Evolutionary conservation across 352 stramenopile genomes (phyloP).

Genomic region (Phytophthora pluvialis): DNA sequence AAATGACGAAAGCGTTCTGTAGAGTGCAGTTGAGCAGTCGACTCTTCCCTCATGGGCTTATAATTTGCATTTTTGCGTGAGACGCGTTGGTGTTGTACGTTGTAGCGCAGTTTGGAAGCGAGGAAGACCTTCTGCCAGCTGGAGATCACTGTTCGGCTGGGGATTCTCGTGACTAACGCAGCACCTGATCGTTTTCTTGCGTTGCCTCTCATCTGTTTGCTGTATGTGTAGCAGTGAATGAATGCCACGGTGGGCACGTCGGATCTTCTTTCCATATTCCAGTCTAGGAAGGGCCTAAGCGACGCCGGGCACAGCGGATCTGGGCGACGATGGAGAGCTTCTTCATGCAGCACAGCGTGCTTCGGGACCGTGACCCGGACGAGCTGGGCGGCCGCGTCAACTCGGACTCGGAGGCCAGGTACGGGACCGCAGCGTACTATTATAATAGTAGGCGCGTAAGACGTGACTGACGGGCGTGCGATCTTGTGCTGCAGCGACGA

Average conservation of each 20-base stretch:
- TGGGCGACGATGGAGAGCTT: slow-evolving; percentile 77
- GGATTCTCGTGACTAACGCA: not conserved
- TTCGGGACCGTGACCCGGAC: slow-evolving; percentile 75
- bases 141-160: slow-evolving; percentile 1
- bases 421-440: not conserved
- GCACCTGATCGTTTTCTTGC: not conserved
- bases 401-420: slow-evolving; percentile 85
- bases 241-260: slow-evolving; percentile 1
- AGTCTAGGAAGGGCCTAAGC: slow-evolving; percentile 12
- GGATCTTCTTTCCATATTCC: slow-evolving; percentile 29
- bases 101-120: not conserved
- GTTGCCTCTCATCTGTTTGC: not conserved
- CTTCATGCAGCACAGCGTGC: slow-evolving; percentile 78
- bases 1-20: slow-evolving; percentile 42
- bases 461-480: not conserved
- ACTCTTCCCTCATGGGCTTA: slow-evolving; percentile 31
- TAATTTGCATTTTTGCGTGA: slow-evolving; percentile 35
- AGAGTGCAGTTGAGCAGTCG: slow-evolving; percentile 38
- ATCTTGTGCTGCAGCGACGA: slow-evolving; percentile 40
- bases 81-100: slow-evolving; percentile 7
- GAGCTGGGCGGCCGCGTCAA: slow-evolving; percentile 57
- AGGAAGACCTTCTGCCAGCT: not conserved
- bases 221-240: too few relatives aligned
- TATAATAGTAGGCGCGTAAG: not conserved
- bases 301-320: slow-evolving; percentile 9